Percentiles rank a stretch among this genome's conserved stretches.
phyloP scores from a whole-genome alignment of 2,329 filamentous ascomycete species.

The Madurella mycetomatis region DNA sequence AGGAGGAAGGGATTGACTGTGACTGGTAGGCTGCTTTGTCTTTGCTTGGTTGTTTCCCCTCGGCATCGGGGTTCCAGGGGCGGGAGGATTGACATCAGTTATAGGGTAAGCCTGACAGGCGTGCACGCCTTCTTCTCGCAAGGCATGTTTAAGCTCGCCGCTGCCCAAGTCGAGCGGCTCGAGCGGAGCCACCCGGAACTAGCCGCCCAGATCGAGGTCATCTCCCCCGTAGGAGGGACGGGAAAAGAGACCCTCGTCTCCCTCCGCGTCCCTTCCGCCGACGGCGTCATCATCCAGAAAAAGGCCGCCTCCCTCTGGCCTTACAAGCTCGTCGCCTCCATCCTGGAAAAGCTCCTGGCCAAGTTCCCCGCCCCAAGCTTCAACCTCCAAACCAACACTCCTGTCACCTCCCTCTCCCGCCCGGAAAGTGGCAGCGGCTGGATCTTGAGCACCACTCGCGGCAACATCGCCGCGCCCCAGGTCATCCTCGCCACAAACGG shows the following conservation, averaged over 20 bases:
- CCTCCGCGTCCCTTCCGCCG: slow-evolving; percentile 52
- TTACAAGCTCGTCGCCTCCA: slow-evolving; percentile 74
- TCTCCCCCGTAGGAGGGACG: slow-evolving; percentile 27
- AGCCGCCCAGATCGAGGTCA: slow-evolving; percentile 42
- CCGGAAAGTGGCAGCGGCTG: slow-evolving; percentile 38
- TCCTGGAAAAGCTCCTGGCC: slow-evolving; percentile 57
- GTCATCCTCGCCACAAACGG: slow-evolving; percentile 79
- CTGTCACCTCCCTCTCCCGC: slow-evolving; percentile 46
- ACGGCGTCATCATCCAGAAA: slow-evolving; percentile 60
- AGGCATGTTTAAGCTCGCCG: slow-evolving; percentile 50
- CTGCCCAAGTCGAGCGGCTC: slow-evolving; percentile 48
- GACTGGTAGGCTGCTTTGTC: slow-evolving; percentile 47
- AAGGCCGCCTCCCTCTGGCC: slow-evolving; percentile 71
- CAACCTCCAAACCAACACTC: slow-evolving; percentile 72
- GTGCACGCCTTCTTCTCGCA: slow-evolving; percentile 60
- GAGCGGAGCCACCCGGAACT: slow-evolving; percentile 52
- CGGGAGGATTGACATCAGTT: slow-evolving; percentile 55
- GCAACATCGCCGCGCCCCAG: slow-evolving; percentile 56
- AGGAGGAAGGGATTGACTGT: slow-evolving; percentile 57
- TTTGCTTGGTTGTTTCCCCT: slow-evolving; percentile 41
- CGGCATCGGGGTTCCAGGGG: slow-evolving; percentile 34
- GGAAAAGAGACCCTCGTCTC: slow-evolving; percentile 38
- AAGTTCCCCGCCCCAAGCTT: slow-evolving; percentile 42
- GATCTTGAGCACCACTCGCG: slow-evolving; percentile 63
- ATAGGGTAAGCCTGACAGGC: slow-evolving; percentile 38